These are phyloP conservation scores for Pseudoneurospora amorphoporcata DNA, from an alignment of 495 filamentous ascomycete species.

Conservation along the genomic window DNA sequence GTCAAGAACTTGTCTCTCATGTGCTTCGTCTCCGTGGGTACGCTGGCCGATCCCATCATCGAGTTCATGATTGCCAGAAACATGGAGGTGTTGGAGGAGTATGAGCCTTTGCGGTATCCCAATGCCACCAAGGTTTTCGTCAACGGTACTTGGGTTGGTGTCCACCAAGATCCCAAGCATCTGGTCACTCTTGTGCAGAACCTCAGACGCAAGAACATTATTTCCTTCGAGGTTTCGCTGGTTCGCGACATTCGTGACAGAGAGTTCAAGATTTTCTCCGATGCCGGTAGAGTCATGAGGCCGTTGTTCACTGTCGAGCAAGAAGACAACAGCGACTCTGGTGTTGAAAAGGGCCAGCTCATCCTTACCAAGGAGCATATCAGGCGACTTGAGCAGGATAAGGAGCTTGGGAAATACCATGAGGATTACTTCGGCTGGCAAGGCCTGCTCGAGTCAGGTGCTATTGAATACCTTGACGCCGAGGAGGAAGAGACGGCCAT, in stretches of 20 bases:
- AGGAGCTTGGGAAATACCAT: constrained; percentile 44
- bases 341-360: constrained; percentile 61
- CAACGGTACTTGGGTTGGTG: constrained; percentile 95
- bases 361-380: constrained; percentile 78
- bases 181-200: constrained; percentile 66
- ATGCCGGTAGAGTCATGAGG: constrained; percentile 87
- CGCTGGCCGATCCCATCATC: constrained; percentile 76
- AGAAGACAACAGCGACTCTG: constrained; percentile 58
- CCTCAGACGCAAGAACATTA: constrained; percentile 65
- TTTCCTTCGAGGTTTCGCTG: constrained; percentile 83
- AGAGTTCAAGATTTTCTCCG: constrained; percentile 97
- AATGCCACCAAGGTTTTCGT: constrained; percentile 96
- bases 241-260: constrained; percentile 91
- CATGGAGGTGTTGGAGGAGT: constrained; percentile 96
- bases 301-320: constrained; percentile 75
- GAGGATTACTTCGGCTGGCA: constrained; percentile 76
- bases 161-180: constrained; percentile 71
- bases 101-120: constrained; percentile 77
- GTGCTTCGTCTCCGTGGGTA: constrained; percentile 94
- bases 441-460: constrained; percentile 66
- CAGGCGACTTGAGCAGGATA: constrained; percentile 47
- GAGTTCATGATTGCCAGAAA: constrained; percentile 89
- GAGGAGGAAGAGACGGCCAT: constrained; percentile 98
- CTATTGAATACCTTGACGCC: constrained; percentile 90
- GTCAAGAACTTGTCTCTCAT: constrained; percentile 98